These are phyloP conservation scores for Pilasporangium apinafurcum DNA, from an alignment of 352 stramenopile genomes.

Conservation along the genomic window DNA sequence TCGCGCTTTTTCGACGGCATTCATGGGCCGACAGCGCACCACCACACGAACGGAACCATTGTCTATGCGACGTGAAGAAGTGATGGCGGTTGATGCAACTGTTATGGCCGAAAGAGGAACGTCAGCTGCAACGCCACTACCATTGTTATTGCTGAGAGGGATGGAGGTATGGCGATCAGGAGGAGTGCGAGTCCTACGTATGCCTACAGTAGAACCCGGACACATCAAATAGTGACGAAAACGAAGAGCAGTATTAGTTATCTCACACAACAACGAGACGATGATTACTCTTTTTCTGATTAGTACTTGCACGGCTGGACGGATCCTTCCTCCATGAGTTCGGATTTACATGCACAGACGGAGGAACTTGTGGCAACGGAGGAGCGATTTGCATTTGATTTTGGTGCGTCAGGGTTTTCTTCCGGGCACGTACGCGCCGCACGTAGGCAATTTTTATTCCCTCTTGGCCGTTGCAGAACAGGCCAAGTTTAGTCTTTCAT, in stretches of 20 bases:
- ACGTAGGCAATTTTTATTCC: no score
- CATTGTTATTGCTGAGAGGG: not conserved
- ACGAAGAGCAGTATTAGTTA: not conserved
- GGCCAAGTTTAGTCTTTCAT: no score
- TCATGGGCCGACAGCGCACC: slow-evolving; percentile 60
- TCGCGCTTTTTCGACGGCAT: slow-evolving; percentile 29
- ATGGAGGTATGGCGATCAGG: not conserved
- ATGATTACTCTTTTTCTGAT: no score
- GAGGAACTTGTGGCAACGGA: no score
- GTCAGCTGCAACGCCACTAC: no score
- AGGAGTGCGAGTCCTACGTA: slow-evolving; percentile 2
- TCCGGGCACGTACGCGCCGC: no score
- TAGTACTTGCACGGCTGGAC: not conserved
- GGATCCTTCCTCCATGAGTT: no score
- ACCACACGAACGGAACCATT: slow-evolving; percentile 44
- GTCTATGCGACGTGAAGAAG: slow-evolving; percentile 5
- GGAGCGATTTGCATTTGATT: no score
- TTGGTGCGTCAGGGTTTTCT: no score
- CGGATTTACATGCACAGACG: no score
- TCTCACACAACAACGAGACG: not conserved
- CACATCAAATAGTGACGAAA: not conserved
- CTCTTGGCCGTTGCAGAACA: no score
- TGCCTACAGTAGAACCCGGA: not conserved
- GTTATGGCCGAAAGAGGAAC: not conserved
- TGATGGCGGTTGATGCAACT: not conserved